Base-by-base conservation (phyloP, 2,329 filamentous ascomycete species). In the Claviceps fusiformis region DNA sequence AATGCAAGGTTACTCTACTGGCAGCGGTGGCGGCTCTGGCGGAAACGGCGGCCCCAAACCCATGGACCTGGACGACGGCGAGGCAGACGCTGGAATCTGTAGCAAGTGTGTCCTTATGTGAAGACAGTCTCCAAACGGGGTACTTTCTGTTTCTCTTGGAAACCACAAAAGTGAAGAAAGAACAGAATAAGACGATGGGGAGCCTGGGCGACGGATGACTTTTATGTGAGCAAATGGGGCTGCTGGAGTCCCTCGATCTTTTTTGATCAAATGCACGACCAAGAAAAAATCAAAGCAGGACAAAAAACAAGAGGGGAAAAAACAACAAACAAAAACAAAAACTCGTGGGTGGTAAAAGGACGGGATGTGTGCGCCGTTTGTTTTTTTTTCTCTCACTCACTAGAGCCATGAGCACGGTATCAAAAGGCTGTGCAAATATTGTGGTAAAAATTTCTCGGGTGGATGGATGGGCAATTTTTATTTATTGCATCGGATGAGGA, bases 71-170 rank as follows among this genome's bases (percentile, higher is more conserved):
- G 82, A 85, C 62, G 83, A 84, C 58, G 79, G 81, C 59, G 79
- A 83, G 63, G 72, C 78, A 64, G 81, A 85, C 67, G 75, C 80
- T 46, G 87, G 89, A 62, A 95, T 91, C 79, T 95, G 90, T 74
- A 77, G 81, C 64, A 88, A 87, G 73, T 95, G 90, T 72, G 79
- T 88, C 68, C 80, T 95, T 68, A 95, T 95, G 90, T 93, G 82
- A 82, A 59, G 57, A 57, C 41, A 8, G 24, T 17, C 11, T 13
- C 8, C 13, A 17, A n/a, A 24, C n/a, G n/a, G n/a, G 27, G 17
- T 50, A 48, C 44, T 41, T 33, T 37, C 47, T 17, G 17, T 43
- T 24, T 4, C 17, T 1, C 29, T 45, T n/a, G n/a, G n/a, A 11
- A 33, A 33, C 24, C 31, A 19, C 7, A 33, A 44, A 24, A 43